A percentile compares a stretch with the other conserved stretches of the same genome.
Conservation (phyloP, 2,329 filamentous ascomycete species). For the Leptoxyphium fumago region DNA sequence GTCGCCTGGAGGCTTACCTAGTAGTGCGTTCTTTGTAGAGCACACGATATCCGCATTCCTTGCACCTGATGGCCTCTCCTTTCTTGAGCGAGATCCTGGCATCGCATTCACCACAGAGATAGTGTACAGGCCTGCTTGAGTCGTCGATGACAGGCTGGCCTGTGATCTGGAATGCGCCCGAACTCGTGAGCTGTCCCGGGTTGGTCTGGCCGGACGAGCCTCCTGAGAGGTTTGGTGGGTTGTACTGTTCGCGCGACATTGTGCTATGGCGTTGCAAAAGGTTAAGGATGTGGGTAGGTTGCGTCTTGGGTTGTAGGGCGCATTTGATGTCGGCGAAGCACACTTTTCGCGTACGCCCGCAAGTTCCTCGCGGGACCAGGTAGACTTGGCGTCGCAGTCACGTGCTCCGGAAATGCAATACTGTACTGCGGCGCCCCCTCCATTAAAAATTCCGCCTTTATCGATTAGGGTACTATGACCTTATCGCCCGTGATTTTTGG, state of each 20-base stretch:
- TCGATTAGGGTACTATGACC: too few relatives aligned
- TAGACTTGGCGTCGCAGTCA: too few relatives aligned
- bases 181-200: constrained; percentile 8
- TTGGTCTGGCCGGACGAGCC: constrained; percentile 5
- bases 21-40: constrained; percentile 97
- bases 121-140: constrained; percentile 30
- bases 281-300: too few relatives aligned
- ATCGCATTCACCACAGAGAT: constrained; percentile 69
- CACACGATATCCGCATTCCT: constrained; percentile 86
- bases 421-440: too few relatives aligned
- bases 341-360: too few relatives aligned
- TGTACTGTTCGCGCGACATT: constrained; percentile 57
- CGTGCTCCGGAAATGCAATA: too few relatives aligned
- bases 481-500: too few relatives aligned
- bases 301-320: too few relatives aligned
- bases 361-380: too few relatives aligned
- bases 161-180: constrained; percentile 20
- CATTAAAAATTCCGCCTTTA: too few relatives aligned
- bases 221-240: constrained; percentile 45
- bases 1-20: constrained; percentile 48
- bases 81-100: constrained; percentile 60
- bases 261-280: neutral
- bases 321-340: too few relatives aligned
- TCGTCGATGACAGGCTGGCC: constrained; percentile 39
- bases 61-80: constrained; percentile 71